Evolutionary conservation across 129 eudicot genomes (phyloP), one percentile per base, ranked within the genome.

Genomic region (Centella asiatica): DNA sequence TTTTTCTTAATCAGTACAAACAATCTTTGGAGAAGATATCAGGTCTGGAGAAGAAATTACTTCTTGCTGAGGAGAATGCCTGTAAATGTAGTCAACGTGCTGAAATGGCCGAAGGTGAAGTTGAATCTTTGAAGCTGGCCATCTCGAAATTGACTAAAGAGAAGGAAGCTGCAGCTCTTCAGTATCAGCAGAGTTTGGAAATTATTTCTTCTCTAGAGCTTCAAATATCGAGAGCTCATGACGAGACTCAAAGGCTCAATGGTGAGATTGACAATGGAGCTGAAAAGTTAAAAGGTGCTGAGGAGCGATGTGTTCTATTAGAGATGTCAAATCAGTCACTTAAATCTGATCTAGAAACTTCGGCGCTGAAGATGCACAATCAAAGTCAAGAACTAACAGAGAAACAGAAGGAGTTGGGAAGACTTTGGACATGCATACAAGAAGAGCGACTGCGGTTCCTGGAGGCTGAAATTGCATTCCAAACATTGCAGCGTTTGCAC

Each of bases 331-430:
- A 92, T 72, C 61, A 72, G 65, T 78, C 79, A 45, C 89, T 92
- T 76, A 84, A 76, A 20, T 23, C 72, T 47, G 95, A 90, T 53
- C 45, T 90, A 78, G 94, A 72, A 23, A 72, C 87, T 2, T 72
- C 81, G 75, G 79, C 69, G 63, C 61, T 79, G 61, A 82, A 87
- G 68, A 50, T 84, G 71, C 86, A 69, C 17, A 62, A 51, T 74
- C 95, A 87, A 67, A 80, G 67, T 68, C 74, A 84, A 60, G 99
- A 87, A 72, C 74, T 92, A 25, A 79, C 84, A 0, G 95, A 92
- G 66, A 92, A 87, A 65, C 95, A 92, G 67, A 92, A 81, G 76
- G 96, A 92, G 69, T 55, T 87, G 57, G 99, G 99, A 69, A 82
- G 86, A 69, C 81, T 92, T 19, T 82, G 96, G 99, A 69, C 85